Base-by-base conservation (phyloP, 2,329 filamentous ascomycete species). In the Neoscytalidium dimidiatum region DNA sequence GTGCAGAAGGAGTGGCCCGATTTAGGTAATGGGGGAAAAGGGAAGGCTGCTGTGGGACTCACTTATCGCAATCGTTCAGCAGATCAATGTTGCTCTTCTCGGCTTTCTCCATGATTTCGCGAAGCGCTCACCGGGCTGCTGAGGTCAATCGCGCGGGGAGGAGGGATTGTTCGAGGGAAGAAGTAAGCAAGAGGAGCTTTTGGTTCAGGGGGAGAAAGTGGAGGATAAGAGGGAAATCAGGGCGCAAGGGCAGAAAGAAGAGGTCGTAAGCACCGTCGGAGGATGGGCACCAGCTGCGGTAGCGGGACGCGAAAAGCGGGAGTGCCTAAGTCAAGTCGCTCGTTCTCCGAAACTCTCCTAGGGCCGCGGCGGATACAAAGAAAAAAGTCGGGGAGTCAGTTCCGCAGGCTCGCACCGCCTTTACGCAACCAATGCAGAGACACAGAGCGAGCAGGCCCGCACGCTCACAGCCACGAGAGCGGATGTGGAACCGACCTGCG, bases 31-130 rank as follows among this genome's bases (percentile, higher is more conserved):
- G n/a, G n/a, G n/a, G n/a, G n/a, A n/a, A n/a, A n/a, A n/a, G n/a
- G n/a, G n/a, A 31, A 66, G 60, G 31, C 17, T 64, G 31, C n/a
- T 35, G 56, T 19, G 28, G 38, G 41, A 26, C 29, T 60, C 75
- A 82, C 80, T 79, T 83, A 74, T 88, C 85, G 77, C 84, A 86
- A 75, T 87, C 84, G 61, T 82, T 78, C 53, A 87, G 75, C 28
- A 88, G 77, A 60, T 86, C 83, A 57, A 87, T 77, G 68, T 86
- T 83, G 28, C 82, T 80, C 67, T 80, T 77, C n/a, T 38, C 56
- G 29, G 41, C 26, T 33, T 65, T 65, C 41, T 57, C 63, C 56
- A 53, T 65, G 53, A 38, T 58, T 8, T 38, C 19, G 53, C 23
- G 53, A 29, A 21, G 38, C 19, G 41, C 35, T 28, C n/a, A 8